Evolutionary conservation across 75 land plant species (phyloP), one percentile per base, ranked within the genome.

Genomic region (Pinus albicaulis): DNA sequence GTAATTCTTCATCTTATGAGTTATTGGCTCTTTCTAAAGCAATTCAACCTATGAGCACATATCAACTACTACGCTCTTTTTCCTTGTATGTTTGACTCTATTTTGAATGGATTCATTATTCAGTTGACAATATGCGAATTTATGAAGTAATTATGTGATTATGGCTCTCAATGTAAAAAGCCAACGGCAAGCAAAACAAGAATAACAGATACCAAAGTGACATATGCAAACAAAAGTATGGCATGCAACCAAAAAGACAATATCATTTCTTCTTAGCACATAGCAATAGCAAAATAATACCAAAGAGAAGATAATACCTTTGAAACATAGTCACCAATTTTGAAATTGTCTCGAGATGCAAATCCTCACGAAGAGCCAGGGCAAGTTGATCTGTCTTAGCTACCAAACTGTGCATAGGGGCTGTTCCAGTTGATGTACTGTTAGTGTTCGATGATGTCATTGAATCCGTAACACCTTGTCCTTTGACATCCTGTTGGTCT

Each of bases 381-480:
- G 80, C 15, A 24, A 22, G 16, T 78, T 75, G 86, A 75, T 92
- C 90, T 63, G 73, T 74, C 41, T 44, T 72, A 10, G 53, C 3
- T 23, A 34, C 12, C 22, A 25, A 58, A 19, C 7, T 56, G 3
- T 26, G 36, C 34, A 81, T 59, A 56, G 87, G 73, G 44, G 89
- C 77, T 4, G 78, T 82, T 71, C 87, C 89, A 83, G 86, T 82
- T 19, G 91, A 84, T 59, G 99, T 89, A 76, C 96, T 93, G 71
- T 75, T 87, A 74, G 90, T 88, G 69, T 80, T 87, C 16, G 85
- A 57, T 57, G 87, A 82, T 76, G 81, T 74, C 63, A 95, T 81
- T 22, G 98, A 89, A 77, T 84, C 87, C 28, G 95, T 89, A 76
- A 97, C 66, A 72, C 90, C 83, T 74, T 74, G 71, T 59, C 82